Evolutionary conservation across 768 basidiomycete genomes (phyloP).

Genomic region (Hypsizygus marmoreus): DNA sequence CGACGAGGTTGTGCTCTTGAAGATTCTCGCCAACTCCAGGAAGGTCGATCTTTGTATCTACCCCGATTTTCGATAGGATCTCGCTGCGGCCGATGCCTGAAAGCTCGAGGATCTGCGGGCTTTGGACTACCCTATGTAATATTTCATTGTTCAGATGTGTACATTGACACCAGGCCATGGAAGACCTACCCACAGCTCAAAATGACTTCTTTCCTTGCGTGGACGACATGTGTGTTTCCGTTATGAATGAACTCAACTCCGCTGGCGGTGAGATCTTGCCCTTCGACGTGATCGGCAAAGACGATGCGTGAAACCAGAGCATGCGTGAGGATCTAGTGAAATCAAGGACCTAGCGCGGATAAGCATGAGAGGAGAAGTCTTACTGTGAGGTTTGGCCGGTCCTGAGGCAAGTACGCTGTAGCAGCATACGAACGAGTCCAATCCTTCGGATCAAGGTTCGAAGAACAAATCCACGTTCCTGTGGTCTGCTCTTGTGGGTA

Average conservation of each 20-base stretch:
- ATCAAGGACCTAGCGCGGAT: not conserved
- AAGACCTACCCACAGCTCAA: too few species aligned
- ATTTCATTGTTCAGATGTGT: too few species aligned
- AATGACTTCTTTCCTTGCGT: constrained; percentile 6
- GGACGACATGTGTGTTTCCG: not conserved
- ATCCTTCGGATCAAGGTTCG: too few species aligned
- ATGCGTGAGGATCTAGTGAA: not conserved
- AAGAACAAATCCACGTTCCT: too few species aligned
- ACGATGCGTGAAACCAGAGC: not conserved
- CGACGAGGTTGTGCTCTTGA: constrained; percentile 48
- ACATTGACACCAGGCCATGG: too few species aligned
- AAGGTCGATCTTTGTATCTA: constrained; percentile 40
- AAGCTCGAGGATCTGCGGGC: constrained; percentile 57
- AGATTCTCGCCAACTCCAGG: constrained; percentile 41
- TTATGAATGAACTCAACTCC: constrained; percentile 1
- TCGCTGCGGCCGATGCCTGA: constrained; percentile 54
- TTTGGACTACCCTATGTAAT: too few species aligned
- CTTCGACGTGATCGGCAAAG: not conserved
- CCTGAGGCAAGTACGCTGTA: not conserved
- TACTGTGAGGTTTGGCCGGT: not conserved
- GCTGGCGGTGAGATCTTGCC: not conserved
- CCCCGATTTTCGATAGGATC: constrained; percentile 39
- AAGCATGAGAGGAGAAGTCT: not conserved
- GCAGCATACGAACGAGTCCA: not conserved
- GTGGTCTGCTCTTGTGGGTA: too few species aligned